These are phyloP conservation scores for Aspergillus coremiiformis DNA, from an alignment of 495 filamentous ascomycete species.

Conservation along the genomic window DNA sequence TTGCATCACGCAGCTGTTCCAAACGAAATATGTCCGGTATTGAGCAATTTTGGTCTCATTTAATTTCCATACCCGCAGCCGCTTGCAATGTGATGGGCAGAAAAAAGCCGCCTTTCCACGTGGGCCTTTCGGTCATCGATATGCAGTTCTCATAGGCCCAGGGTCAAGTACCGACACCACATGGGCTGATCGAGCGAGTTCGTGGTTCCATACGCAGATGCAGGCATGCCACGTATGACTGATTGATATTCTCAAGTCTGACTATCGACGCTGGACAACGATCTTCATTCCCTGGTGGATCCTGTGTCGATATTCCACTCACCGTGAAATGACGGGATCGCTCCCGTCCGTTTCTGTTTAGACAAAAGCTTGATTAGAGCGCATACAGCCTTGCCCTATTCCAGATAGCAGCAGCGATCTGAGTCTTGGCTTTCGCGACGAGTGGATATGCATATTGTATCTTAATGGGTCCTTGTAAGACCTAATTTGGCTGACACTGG, in stretches of 20 bases:
- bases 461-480: too few relatives aligned
- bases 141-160: background rate
- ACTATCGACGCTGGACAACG: too few relatives aligned
- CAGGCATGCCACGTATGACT: too few relatives aligned
- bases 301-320: background rate
- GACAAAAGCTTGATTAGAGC: background rate
- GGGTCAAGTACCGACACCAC: background rate
- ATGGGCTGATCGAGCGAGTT: background rate
- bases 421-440: too few relatives aligned
- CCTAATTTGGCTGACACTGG: too few relatives aligned
- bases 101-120: background rate
- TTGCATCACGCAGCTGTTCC: background rate
- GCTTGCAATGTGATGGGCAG: background rate
- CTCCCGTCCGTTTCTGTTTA: background rate
- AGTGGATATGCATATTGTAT: too few relatives aligned
- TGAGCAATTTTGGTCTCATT: background rate
- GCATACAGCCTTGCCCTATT: background rate
- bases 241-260: too few relatives aligned
- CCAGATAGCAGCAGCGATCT: background rate
- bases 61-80: background rate
- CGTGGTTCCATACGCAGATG: background rate
- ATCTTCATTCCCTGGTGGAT: too few relatives aligned
- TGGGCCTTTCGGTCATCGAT: background rate
- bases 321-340: background rate
- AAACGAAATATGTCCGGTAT: background rate